Evolutionary conservation across 257 asterid genomes (phyloP).

Genomic region (Jacaranda mimosifolia): DNA sequence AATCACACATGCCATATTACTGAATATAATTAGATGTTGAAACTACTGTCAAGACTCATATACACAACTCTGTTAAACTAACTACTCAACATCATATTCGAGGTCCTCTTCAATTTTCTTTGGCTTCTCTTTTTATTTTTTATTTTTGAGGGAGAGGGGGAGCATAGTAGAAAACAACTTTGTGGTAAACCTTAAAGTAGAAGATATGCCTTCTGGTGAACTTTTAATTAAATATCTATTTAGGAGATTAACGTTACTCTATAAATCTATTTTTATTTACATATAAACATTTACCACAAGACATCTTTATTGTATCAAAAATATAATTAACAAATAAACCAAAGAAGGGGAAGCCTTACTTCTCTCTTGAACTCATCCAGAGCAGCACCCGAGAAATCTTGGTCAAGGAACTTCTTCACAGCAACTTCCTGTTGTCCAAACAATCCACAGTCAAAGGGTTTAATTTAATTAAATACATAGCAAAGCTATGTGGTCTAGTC

Average conservation of each 20-base stretch:
- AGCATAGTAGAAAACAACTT: background rate
- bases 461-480: slow-evolving; percentile 17
- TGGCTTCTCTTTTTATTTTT: background rate
- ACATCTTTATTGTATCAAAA: slow-evolving; percentile 24
- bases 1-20: slow-evolving; percentile 7
- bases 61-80: too few relatives aligned
- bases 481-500: slow-evolving; percentile 8
- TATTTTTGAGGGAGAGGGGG: background rate
- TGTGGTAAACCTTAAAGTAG: slow-evolving; percentile 4
- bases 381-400: slow-evolving; percentile 99
- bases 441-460: slow-evolving; percentile 36
- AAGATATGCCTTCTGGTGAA: slow-evolving; percentile 14
- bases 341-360: slow-evolving; percentile 57
- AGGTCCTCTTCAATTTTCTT: background rate
- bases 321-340: slow-evolving; percentile 29
- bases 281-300: slow-evolving; percentile 22
- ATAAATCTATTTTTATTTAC: slow-evolving; percentile 8
- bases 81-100: background rate
- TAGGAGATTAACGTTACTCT: background rate
- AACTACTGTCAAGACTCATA: background rate
- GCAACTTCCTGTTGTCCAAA: slow-evolving; percentile 87
- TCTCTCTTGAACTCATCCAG: slow-evolving; percentile 98
- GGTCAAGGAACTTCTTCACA: slow-evolving; percentile 98
- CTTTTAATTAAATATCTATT: slow-evolving; percentile 8
- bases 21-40: background rate